Base-by-base conservation (phyloP, 1,284 basidiomycete species). In the Sanghuangporus baumii region DNA sequence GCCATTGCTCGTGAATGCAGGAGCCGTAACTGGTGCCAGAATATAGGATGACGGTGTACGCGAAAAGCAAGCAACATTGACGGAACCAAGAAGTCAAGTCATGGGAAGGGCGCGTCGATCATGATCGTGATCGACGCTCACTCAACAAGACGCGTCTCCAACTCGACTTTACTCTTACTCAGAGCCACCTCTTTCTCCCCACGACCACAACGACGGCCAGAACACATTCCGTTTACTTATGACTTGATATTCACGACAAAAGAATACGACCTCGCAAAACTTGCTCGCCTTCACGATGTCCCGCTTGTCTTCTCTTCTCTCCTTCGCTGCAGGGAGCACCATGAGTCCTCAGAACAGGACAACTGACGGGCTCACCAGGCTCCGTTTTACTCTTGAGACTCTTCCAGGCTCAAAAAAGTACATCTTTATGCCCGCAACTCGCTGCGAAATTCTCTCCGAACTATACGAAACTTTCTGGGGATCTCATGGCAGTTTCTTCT, bases 401-500 rank as follows among this genome's bases (percentile, higher is more conserved):
- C 87, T 92, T 84, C 88, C 89, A 1, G 84, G 83, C 48, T 85
- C 87, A 2, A 77, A 87, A 66, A 90, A 90, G 74, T 91, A 88
- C 70, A 79, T 82, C 1, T 92, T 91, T 70, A 87, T 86, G 0
- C 79, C 82, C 36, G 80, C 83, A 7, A 87, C 87, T 7, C 83
- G 89, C 54, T 84, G 86, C 55, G 88, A 91, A 71, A 87, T 92
- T 31, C 78, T 92, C n/a, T 81, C 83, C 23, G 89, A 89, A 68
- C 80, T 93, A 0, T 93, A 92, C 70, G 81, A 84, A 62, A 81
- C 90, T 4, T 89, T 93, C 75, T 90, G 89, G 86, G 90, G 89
- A 1, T 77, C 79, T 1, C 85, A 91, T 67, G 78, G 83, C 1
- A 80, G 86, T 65, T 76, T 87, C 54, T 92, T 92, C 73, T 77